phyloP scores from a whole-genome alignment of 1,284 basidiomycete genomes.

The Ceratobasidium papillatum region DNA sequence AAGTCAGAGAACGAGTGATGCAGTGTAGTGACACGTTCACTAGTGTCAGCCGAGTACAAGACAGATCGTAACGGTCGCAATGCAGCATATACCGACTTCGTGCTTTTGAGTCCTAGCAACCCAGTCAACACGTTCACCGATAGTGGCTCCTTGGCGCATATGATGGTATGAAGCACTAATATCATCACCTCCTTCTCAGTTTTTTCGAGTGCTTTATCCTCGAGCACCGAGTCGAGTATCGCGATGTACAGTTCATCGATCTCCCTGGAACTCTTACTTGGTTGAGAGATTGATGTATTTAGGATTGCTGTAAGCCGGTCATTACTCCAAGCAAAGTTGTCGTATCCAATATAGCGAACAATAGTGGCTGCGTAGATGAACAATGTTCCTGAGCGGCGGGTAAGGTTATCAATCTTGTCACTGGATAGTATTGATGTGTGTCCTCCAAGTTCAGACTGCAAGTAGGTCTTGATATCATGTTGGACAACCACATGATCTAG shows the following conservation, averaged over 20 bases:
- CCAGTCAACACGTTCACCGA: not conserved
- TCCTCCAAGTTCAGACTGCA: constrained; percentile 1
- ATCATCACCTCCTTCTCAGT: not conserved
- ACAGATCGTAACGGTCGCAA: not conserved
- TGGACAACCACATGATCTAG: constrained; percentile 29
- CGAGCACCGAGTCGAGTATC: not conserved
- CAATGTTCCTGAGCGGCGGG: not conserved
- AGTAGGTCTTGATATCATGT: constrained; percentile 34
- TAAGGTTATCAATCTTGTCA: not conserved
- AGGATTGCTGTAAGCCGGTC: not conserved
- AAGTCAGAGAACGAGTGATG: not conserved
- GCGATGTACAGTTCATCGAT: not conserved
- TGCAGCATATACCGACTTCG: not conserved
- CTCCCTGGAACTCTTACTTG: not conserved
- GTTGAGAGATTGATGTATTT: not conserved
- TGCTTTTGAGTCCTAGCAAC: not conserved
- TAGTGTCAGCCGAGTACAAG: not conserved
- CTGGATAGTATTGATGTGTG: not conserved
- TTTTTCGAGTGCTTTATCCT: not conserved
- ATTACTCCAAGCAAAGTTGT: not conserved
- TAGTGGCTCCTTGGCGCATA: constrained; percentile 7
- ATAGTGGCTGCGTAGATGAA: constrained; percentile 26
- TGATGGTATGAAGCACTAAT: not conserved
- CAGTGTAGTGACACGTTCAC: not conserved
- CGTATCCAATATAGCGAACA: not conserved